These are phyloP conservation scores for Erodium texanum DNA, from an alignment of 441 rosid species.

Conservation along the genomic window DNA sequence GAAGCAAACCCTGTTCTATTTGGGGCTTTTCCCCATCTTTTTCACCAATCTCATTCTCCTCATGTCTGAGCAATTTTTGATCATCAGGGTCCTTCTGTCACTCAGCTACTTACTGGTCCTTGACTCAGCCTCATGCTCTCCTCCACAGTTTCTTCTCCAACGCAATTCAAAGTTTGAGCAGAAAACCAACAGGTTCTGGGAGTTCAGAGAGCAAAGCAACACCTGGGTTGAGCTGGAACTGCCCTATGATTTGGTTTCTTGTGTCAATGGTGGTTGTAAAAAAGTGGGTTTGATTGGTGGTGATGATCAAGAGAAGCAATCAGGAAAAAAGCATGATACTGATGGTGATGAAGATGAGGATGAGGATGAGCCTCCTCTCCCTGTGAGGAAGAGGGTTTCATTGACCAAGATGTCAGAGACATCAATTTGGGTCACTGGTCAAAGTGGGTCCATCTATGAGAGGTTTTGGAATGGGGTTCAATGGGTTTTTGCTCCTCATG, in stretches of 20 bases:
- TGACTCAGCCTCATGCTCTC: slow-evolving; percentile 37
- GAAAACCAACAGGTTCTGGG: slow-evolving; percentile 59
- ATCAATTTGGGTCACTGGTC: slow-evolving; percentile 64
- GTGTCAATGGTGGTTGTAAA: slow-evolving; percentile 46
- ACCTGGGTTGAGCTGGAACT: slow-evolving; percentile 53
- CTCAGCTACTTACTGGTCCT: not conserved
- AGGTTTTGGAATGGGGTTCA: slow-evolving; percentile 73
- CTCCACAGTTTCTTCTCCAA: slow-evolving; percentile 8
- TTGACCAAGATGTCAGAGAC: slow-evolving; percentile 51
- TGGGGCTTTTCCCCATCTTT: not conserved
- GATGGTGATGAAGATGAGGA: slow-evolving; percentile 18
- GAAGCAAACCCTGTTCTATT: not conserved
- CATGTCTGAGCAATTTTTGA: not conserved
- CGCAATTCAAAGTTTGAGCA: slow-evolving; percentile 34
- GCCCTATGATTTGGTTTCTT: slow-evolving; percentile 52
- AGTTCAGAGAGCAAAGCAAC: slow-evolving; percentile 47
- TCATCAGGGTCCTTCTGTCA: slow-evolving; percentile 26
- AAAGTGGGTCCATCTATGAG: slow-evolving; percentile 60
- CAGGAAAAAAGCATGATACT: not conserved
- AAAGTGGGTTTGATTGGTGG: slow-evolving; percentile 41
- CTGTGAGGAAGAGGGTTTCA: slow-evolving; percentile 52
- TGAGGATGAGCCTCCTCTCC: slow-evolving; percentile 26
- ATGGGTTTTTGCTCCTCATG: slow-evolving; percentile 67
- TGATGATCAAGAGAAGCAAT: slow-evolving; percentile 19
- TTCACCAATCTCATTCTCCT: not conserved